A percentile compares a stretch with the other conserved stretches of the same genome.
phyloP scores from a whole-genome alignment of 257 asterid genomes.

The Jasminum sambac region DNA sequence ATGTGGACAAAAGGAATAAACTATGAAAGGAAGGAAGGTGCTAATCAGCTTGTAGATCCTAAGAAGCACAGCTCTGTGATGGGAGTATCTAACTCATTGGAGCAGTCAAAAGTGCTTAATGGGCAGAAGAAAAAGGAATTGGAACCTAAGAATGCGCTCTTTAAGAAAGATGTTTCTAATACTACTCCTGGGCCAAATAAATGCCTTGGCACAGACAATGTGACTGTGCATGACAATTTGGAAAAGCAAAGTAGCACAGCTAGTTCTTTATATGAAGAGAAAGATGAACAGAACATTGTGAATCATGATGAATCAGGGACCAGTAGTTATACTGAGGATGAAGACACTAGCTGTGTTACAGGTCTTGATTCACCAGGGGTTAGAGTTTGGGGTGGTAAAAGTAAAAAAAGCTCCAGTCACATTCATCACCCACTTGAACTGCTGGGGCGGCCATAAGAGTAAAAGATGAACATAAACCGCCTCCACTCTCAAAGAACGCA shows the following conservation, averaged over 20 bases:
- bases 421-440: conserved; percentile 96
- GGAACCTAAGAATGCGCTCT: conserved; percentile 16
- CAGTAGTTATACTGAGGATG: conserved; percentile 79
- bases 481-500: conserved; percentile 45
- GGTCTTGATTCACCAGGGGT: conserved; percentile 90
- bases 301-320: conserved; percentile 67
- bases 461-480: conserved; percentile 49
- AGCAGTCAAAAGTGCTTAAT: conserved; percentile 39
- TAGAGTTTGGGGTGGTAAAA: conserved; percentile 92
- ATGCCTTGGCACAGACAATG: conserved; percentile 22
- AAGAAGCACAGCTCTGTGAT: conserved; percentile 36
- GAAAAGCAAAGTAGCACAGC: conserved; percentile 25
- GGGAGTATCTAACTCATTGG: conserved; percentile 48
- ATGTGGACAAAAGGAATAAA: conserved; percentile 96
- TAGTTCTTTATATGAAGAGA: conserved; percentile 39
- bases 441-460: conserved; percentile 53
- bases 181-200: conserved; percentile 32
- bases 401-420: conserved; percentile 64
- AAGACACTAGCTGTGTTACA: conserved; percentile 57
- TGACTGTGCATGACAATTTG: conserved; percentile 18
- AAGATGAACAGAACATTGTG: conserved; percentile 38
- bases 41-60: conserved; percentile 37
- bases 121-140: conserved; percentile 40
- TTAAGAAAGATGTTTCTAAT: conserved; percentile 26
- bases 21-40: conserved; percentile 61